Conservation (phyloP, 2,329 filamentous ascomycete genomes). For the Sarocladium oryzae region DNA sequence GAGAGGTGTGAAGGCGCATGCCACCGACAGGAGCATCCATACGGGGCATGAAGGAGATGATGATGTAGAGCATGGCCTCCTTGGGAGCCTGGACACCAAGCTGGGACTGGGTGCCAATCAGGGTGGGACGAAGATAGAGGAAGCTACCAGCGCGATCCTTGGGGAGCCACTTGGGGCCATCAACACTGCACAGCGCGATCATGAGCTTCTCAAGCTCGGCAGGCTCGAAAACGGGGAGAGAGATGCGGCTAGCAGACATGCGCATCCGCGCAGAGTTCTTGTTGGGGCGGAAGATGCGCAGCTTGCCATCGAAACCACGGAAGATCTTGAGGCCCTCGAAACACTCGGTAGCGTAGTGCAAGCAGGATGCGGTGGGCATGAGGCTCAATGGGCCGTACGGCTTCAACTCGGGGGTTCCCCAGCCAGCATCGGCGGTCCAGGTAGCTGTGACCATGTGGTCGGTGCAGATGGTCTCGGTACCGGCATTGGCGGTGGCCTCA, state of each 20-base stretch:
- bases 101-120: constrained; percentile 76
- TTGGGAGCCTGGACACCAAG: constrained; percentile 75
- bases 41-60: constrained; percentile 56
- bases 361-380: constrained; percentile 71
- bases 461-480: constrained; percentile 54
- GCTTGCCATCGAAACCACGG: constrained; percentile 67
- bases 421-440: constrained; percentile 62
- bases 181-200: constrained; percentile 61
- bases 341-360: constrained; percentile 88
- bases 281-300: constrained; percentile 72
- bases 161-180: constrained; percentile 76
- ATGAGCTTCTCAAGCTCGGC: constrained; percentile 69
- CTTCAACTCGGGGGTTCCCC: constrained; percentile 66
- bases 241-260: constrained; percentile 57
- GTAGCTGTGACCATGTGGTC: constrained; percentile 82
- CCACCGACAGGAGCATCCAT: constrained; percentile 47
- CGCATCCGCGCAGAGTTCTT: constrained; percentile 63
- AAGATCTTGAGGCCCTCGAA: constrained; percentile 83
- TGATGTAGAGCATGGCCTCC: constrained; percentile 84
- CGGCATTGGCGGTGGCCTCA: constrained; percentile 39
- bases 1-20: constrained; percentile 70
- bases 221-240: constrained; percentile 67
- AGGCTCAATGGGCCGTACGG: constrained; percentile 73
- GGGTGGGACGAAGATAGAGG: constrained; percentile 78
- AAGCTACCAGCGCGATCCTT: constrained; percentile 60